Evolutionary conservation across 768 basidiomycete genomes (phyloP), one percentile per base, ranked within the genome.

Genomic region (Stropharia rugosoannulata): DNA sequence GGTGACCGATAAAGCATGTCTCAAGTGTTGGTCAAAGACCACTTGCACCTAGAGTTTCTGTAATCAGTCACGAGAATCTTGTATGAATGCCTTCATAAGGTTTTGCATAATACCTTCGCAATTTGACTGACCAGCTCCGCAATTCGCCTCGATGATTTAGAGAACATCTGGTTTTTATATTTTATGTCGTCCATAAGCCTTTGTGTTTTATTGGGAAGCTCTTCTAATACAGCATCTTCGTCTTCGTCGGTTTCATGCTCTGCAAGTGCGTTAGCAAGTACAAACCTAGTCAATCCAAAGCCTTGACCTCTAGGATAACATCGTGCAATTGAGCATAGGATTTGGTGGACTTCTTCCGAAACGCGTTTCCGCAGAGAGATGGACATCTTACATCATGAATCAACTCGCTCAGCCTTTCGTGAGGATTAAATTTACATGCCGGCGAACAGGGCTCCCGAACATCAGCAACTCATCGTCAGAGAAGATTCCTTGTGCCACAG

Each of bases 361-460:
- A 32, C 29, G 9, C 29, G 29, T 32, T 32, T 32, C 6, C 29
- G 29, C 6, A 32, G 29, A 10, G 29, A 32, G 29, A 32, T 32
- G 29, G 29, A 32, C 5, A 32, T 1, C 29, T 32, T 32, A 32
- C 5, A 7, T 32, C 29, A 4, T 32, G 29, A 32, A 32, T 32
- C 29, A 32, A 32, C 29, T 7, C 29, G 29, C 29, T 32, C 29
- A 32, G 9, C 9, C 9, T 32, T 10, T 7, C 29, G 9, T 7
- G 9, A 32, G 5, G 9, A 56, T 55, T 19, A 37, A 10, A 36
- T 35, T 49, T 51, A 65, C 64, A 52, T 61, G 60, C 36, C 50
- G 50, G 44, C 60, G 62, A 43, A 49, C 32, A 38, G 58, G 57
- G 9, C 54, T 42, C 36, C 58, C 62, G n/a, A 58, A 62, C 38